These are phyloP conservation scores for Lagenidium sp. DNA, from an alignment of 352 stramenopile genomes.

Conservation along the genomic window DNA sequence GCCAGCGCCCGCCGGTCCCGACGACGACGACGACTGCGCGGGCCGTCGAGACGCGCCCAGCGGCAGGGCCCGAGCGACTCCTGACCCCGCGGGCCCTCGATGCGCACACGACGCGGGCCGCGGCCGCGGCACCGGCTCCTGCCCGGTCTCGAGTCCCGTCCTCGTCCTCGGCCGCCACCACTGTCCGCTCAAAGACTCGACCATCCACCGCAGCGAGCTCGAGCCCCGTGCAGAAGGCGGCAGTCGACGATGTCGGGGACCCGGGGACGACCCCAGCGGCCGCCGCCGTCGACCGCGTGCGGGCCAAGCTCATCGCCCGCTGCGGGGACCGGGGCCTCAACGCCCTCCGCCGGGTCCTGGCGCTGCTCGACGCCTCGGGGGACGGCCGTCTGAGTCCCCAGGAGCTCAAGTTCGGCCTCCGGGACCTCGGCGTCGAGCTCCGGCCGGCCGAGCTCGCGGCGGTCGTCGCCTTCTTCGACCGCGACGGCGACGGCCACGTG, in stretches of 20 bases:
- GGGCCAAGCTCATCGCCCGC: conserved; percentile 20
- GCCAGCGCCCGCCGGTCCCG: too few relatives aligned
- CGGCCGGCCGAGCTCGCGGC: conserved; percentile 19
- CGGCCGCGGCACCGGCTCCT: too few relatives aligned
- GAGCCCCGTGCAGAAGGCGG: too few relatives aligned
- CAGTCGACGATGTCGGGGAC: too few relatives aligned
- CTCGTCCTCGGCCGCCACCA: too few relatives aligned
- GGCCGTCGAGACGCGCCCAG: neutral
- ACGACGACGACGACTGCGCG: too few relatives aligned
- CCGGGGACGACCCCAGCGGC: too few relatives aligned
- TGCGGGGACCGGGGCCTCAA: conserved; percentile 42
- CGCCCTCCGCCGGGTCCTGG: conserved; percentile 25
- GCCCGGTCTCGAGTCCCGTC: too few relatives aligned
- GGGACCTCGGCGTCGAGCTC: conserved; percentile 44
- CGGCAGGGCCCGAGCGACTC: neutral
- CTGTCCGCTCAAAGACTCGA: too few relatives aligned
- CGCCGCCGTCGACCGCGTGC: conserved; percentile 15
- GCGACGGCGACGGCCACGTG: conserved; percentile 38
- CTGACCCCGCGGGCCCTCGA: conserved; percentile 1
- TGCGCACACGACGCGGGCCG: conserved; percentile 3
- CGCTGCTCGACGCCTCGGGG: conserved; percentile 31
- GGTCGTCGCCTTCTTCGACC: conserved; percentile 35
- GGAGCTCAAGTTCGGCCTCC: conserved; percentile 52
- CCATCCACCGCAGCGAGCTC: too few relatives aligned
- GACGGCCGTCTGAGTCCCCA: conserved; percentile 29